phyloP scores from a whole-genome alignment of 768 basidiomycete genomes.

The Mycena vitilis region DNA sequence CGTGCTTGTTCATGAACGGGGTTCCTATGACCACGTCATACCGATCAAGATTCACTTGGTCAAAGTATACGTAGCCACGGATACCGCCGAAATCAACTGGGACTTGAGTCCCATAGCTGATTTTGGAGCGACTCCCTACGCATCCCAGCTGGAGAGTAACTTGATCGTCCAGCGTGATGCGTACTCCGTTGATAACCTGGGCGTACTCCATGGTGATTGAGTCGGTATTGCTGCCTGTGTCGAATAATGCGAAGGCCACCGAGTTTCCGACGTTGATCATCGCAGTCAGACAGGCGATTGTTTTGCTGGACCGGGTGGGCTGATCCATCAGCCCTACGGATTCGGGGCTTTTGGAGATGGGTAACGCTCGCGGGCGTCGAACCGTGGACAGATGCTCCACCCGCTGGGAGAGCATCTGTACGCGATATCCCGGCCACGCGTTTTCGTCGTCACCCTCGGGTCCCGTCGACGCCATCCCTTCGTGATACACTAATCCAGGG shows the following conservation, averaged over 20 bases:
- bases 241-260: neutral
- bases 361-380: neutral
- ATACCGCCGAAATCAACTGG: neutral
- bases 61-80: neutral
- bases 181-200: neutral
- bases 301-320: neutral
- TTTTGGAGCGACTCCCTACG: neutral
- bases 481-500: neutral
- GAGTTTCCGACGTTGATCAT: neutral
- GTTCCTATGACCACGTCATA: neutral
- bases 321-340: constrained; percentile 3
- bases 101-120: neutral
- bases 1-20: neutral
- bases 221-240: neutral
- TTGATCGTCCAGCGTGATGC: neutral
- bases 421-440: neutral
- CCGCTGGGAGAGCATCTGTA: neutral
- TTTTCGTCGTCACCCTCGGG: neutral
- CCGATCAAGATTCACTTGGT: neutral
- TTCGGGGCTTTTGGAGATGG: neutral
- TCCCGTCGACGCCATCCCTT: neutral
- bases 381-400: constrained; percentile 6
- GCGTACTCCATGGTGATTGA: neutral
- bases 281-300: constrained; percentile 12
- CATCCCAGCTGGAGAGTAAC: neutral